Evolutionary conservation across 2,329 filamentous ascomycete genomes (phyloP).

Genomic region (Ophiostoma tasmaniense): DNA sequence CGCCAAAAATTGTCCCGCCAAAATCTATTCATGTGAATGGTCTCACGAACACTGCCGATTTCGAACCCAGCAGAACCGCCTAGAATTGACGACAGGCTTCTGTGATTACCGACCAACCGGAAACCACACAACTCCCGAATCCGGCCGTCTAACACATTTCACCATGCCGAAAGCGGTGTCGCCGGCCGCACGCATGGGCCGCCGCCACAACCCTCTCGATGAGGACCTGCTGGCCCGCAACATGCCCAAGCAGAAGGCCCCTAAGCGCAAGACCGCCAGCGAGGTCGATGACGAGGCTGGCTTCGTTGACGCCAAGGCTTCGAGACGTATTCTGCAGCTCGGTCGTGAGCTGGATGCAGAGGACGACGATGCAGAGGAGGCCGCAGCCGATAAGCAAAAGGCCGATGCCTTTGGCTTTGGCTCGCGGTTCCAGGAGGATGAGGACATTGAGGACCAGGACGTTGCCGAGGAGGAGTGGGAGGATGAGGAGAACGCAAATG

Average conservation of each 20-base stretch:
- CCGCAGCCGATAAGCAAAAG: constrained; percentile 32
- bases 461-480: constrained; percentile 61
- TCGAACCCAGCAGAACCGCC: not conserved
- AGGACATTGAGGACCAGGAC: constrained; percentile 42
- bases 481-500: constrained; percentile 64
- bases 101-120: not conserved
- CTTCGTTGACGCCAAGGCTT: constrained; percentile 82
- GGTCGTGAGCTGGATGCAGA: constrained; percentile 84
- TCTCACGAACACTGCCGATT: not conserved
- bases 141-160: not conserved
- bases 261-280: constrained; percentile 57
- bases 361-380: constrained; percentile 35
- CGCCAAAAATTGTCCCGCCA: constrained; percentile 15
- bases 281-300: constrained; percentile 54
- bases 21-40: not conserved
- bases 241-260: constrained; percentile 63
- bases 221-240: constrained; percentile 71
- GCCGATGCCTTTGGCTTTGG: constrained; percentile 72
- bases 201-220: constrained; percentile 82
- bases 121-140: not conserved
- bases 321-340: constrained; percentile 79
- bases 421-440: constrained; percentile 58
- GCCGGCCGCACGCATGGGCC: constrained; percentile 48
- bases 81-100: not conserved
- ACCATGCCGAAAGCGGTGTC: constrained; percentile 72